Percentiles rank a stretch among this genome's conserved stretches.
These are phyloP conservation scores for Nidularia sp. DNA, from an alignment of 768 basidiomycete genomes.

Conservation along the genomic window DNA sequence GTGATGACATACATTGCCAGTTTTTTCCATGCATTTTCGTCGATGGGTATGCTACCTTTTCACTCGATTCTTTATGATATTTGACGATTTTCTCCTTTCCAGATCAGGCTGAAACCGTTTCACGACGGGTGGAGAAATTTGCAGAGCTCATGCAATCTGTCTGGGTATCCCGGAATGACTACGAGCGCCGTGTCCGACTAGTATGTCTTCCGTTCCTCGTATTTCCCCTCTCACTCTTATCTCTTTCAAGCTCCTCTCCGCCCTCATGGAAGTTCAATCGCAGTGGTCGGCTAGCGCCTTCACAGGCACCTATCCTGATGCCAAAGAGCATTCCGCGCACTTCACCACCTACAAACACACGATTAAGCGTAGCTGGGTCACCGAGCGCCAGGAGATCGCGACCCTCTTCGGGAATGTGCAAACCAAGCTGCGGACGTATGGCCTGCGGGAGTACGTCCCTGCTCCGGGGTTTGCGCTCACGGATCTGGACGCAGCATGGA, in stretches of 20 bases:
- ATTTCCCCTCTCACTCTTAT: conserved; percentile 59
- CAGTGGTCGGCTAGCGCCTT: conserved; percentile 68
- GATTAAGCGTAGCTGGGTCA: conserved; percentile 83
- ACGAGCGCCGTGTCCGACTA: conserved; percentile 77
- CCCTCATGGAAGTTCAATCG: conserved; percentile 62
- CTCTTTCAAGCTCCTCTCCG: conserved; percentile 51
- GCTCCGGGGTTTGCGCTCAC: conserved; percentile 61
- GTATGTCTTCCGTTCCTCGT: conserved; percentile 38
- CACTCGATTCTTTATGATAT: neutral
- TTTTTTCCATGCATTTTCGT: conserved; percentile 97
- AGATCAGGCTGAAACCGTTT: conserved; percentile 96
- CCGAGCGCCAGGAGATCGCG: conserved; percentile 82
- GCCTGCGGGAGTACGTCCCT: conserved; percentile 80
- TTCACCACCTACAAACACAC: conserved; percentile 84
- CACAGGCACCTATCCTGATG: conserved; percentile 74
- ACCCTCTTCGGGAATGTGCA: conserved; percentile 91
- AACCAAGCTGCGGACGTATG: conserved; percentile 91
- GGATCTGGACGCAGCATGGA: conserved; percentile 81
- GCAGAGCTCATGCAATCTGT: conserved; percentile 93
- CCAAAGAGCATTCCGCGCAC: conserved; percentile 67
- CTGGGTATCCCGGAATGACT: conserved; percentile 86
- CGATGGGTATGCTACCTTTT: conserved; percentile 66
- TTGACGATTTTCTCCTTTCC: conserved; percentile 1
- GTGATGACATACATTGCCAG: conserved; percentile 99
- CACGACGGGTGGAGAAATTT: conserved; percentile 91